These are phyloP conservation scores for Kuraishia hungarica DNA, from an alignment of 805 yeast species.

Conservation along the genomic window DNA sequence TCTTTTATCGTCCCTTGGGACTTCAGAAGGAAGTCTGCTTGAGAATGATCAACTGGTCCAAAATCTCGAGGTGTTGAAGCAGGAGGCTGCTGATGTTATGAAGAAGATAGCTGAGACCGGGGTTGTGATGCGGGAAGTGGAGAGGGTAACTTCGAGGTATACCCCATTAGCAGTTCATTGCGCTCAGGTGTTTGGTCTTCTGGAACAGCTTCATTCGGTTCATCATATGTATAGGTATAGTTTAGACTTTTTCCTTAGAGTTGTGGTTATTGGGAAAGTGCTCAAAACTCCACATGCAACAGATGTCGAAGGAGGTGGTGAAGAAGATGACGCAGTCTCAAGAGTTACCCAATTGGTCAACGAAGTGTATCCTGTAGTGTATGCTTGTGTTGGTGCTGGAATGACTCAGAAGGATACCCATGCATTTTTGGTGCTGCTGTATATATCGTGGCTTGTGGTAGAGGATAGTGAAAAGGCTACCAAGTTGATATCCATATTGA, in stretches of 20 bases:
- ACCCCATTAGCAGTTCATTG: constrained; percentile 47
- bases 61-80: constrained; percentile 57
- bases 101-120: constrained; percentile 45
- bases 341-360: not conserved
- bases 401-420: not conserved
- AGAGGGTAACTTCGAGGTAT: constrained; percentile 36
- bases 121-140: constrained; percentile 45
- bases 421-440: not conserved
- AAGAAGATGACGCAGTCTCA: not conserved
- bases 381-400: not conserved
- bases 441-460: not conserved
- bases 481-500: not conserved
- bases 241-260: not conserved
- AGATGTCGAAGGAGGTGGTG: not conserved
- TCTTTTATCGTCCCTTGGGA: constrained; percentile 48
- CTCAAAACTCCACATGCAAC: not conserved
- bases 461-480: not conserved
- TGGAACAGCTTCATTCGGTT: constrained; percentile 30
- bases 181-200: constrained; percentile 37
- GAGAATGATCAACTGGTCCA: constrained; percentile 56
- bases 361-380: not conserved
- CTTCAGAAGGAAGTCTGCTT: constrained; percentile 50
- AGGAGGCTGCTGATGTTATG: constrained; percentile 48
- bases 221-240: not conserved
- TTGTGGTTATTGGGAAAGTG: not conserved